These are phyloP conservation scores for Cercospora zeae-maydis DNA, from an alignment of 2,329 filamentous ascomycete genomes.

Conservation along the genomic window DNA sequence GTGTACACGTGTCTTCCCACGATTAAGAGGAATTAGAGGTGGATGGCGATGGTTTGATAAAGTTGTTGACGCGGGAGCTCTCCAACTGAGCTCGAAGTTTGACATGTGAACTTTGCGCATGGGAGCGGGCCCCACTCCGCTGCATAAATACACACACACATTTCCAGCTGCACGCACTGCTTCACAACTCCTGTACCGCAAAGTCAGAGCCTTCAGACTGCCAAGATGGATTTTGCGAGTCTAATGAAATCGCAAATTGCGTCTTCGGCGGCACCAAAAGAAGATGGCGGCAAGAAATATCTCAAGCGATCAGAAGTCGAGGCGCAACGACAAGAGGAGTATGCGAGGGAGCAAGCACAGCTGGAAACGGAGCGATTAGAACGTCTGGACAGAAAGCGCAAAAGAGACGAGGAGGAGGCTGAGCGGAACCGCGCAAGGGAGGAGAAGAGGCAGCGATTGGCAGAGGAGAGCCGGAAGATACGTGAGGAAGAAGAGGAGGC, in stretches of 20 bases:
- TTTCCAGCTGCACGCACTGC: neutral
- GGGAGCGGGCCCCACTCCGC: neutral
- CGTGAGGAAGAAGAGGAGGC: constrained; percentile 70
- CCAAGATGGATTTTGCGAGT: constrained; percentile 86
- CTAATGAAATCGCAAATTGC: constrained; percentile 91
- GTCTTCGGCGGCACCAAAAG: constrained; percentile 59
- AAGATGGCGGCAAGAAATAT: constrained; percentile 64
- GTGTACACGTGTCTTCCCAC: neutral
- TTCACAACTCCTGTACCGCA: neutral
- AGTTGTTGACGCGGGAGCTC: neutral
- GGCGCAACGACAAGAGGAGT: constrained; percentile 73
- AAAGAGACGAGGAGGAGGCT: constrained; percentile 80
- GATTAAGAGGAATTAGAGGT: neutral
- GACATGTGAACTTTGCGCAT: neutral
- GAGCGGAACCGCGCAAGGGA: constrained; percentile 66
- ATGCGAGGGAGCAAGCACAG: constrained; percentile 74
- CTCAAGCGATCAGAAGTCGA: constrained; percentile 82
- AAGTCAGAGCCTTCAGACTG: neutral
- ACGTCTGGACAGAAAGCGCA: constrained; percentile 73
- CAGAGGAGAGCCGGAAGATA: constrained; percentile 69
- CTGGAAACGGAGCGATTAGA: constrained; percentile 68
- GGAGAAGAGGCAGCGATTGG: constrained; percentile 75
- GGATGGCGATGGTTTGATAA: neutral
- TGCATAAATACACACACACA: neutral
- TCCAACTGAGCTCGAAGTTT: constrained; percentile 1